Evolutionary conservation across 2,329 filamentous ascomycete species (phyloP).

Genomic region (Fusarium stilboides): DNA sequence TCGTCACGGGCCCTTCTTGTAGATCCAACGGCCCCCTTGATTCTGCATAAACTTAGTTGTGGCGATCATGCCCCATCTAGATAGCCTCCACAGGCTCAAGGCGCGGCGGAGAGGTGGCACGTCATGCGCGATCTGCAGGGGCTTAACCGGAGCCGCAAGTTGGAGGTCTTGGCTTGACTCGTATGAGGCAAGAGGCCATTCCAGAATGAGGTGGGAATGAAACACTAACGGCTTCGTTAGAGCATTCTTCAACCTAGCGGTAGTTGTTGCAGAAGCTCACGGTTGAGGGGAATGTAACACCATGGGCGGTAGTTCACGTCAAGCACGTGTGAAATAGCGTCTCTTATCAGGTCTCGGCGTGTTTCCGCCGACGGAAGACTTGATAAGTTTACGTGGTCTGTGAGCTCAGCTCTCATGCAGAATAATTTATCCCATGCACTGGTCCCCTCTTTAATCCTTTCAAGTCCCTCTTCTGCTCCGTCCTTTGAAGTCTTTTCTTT

Average conservation of each 20-base stretch:
- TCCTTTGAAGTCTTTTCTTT: not conserved
- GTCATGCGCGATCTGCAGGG: conserved; percentile 15
- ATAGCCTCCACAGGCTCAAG: not conserved
- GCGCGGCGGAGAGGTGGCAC: not conserved
- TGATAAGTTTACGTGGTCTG: not conserved
- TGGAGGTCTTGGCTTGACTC: not conserved
- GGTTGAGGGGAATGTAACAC: conserved; percentile 6
- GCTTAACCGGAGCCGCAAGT: conserved; percentile 11
- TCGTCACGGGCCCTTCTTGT: not conserved
- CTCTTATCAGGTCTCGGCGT: not conserved
- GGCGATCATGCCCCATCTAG: not conserved
- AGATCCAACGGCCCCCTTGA: conserved; percentile 1
- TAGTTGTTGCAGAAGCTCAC: not conserved
- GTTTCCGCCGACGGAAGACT: not conserved
- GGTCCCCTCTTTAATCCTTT: not conserved
- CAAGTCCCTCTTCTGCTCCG: not conserved
- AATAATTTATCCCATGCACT: conserved; percentile 2
- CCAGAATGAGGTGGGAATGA: not conserved
- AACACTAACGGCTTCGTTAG: not conserved
- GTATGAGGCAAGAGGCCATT: not conserved
- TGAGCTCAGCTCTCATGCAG: not conserved
- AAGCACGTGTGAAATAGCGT: not conserved
- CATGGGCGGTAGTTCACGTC: not conserved
- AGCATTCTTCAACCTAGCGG: not conserved
- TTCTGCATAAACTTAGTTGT: not conserved